phyloP scores from a whole-genome alignment of 1,284 basidiomycete genomes.

The Trichosporon inkin region DNA sequence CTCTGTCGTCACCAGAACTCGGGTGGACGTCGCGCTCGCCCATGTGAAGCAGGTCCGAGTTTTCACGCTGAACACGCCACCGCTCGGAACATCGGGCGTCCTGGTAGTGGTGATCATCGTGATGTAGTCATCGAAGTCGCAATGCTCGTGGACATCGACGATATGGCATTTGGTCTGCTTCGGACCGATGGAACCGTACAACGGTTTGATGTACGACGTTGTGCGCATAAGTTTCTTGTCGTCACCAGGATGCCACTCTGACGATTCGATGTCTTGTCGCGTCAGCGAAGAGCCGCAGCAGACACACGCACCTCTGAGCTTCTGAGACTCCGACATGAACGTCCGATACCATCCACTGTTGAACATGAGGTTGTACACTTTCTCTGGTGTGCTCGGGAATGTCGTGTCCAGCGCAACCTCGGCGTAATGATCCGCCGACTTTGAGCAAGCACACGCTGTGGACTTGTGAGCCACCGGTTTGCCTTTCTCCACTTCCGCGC shows the following conservation, averaged over 20 bases:
- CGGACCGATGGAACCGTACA: constrained; percentile 82
- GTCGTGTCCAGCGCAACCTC: constrained; percentile 72
- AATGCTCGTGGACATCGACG: constrained; percentile 72
- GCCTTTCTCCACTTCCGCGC: constrained; percentile 10
- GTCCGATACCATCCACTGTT: constrained; percentile 92
- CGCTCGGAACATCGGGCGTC: constrained; percentile 92
- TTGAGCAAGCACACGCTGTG: constrained; percentile 73
- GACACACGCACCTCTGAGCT: constrained; percentile 67
- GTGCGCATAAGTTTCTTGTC: constrained; percentile 71
- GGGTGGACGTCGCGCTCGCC: constrained; percentile 73
- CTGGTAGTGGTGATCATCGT: constrained; percentile 81
- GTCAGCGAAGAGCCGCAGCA: constrained; percentile 8
- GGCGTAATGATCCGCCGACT: constrained; percentile 65
- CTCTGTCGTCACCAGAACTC: constrained; percentile 79
- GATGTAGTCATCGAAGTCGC: constrained; percentile 81
- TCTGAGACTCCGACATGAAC: constrained; percentile 84
- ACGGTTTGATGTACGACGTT: constrained; percentile 93
- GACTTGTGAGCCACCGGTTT: constrained; percentile 22
- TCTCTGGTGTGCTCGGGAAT: constrained; percentile 85
- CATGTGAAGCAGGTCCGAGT: constrained; percentile 92
- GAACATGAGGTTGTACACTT: constrained; percentile 94
- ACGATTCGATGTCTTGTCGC: constrained; percentile 74
- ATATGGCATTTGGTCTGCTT: constrained; percentile 94
- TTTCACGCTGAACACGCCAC: constrained; percentile 86
- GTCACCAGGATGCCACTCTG: constrained; percentile 77